A percentile compares a stretch with the other conserved stretches of the same genome.
phyloP scores from a whole-genome alignment of 441 rosid genomes.

The Erodium trifolium region DNA sequence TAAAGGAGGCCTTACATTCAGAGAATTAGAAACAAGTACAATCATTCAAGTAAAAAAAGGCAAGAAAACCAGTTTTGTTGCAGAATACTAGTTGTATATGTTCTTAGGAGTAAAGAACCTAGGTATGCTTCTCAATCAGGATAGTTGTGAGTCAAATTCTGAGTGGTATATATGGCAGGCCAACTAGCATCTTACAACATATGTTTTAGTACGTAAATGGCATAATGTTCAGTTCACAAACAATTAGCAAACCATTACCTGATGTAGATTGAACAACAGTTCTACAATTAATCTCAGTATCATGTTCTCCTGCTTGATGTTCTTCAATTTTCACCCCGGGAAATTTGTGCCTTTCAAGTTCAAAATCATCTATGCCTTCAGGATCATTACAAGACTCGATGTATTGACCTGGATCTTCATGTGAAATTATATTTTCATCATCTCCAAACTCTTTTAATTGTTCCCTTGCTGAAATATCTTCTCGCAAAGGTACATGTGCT shows the following conservation, averaged over 20 bases:
- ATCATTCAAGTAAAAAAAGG: neutral
- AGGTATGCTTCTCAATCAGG: neutral
- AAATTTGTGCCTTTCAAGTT: constrained; percentile 20
- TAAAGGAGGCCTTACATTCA: neutral
- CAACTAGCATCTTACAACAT: neutral
- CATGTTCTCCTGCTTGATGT: constrained; percentile 30
- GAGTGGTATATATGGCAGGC: neutral
- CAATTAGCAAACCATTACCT: constrained; percentile 29
- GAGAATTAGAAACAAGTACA: neutral
- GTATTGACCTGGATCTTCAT: constrained; percentile 17
- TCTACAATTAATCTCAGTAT: constrained; percentile 23
- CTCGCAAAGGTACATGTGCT: constrained; percentile 25
- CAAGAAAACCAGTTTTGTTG: neutral
- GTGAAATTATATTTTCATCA: constrained; percentile 14
- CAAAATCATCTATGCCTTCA: constrained; percentile 22
- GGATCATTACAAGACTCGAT: neutral
- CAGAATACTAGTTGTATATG: neutral
- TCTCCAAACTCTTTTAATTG: constrained; percentile 23
- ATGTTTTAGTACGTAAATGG: neutral
- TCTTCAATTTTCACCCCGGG: constrained; percentile 20
- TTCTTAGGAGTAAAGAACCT: neutral
- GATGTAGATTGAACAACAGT: constrained; percentile 22
- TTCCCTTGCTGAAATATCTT: constrained; percentile 24
- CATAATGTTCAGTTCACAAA: neutral
- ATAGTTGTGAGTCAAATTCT: neutral